phyloP scores from a whole-genome alignment of 2,329 filamentous ascomycete genomes.

The Claviceps fusiformis region DNA sequence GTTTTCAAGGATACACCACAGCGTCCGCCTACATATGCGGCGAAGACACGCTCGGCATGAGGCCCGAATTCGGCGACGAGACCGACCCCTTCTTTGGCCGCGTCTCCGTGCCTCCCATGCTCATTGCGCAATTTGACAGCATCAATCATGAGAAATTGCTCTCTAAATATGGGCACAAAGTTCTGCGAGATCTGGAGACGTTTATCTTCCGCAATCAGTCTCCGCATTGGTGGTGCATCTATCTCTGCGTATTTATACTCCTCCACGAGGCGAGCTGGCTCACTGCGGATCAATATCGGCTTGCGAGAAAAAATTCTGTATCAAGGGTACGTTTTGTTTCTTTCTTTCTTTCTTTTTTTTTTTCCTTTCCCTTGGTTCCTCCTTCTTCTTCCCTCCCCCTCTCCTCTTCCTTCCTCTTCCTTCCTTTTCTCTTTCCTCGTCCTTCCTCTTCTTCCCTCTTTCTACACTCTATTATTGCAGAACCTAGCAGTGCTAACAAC shows the following conservation, averaged over 20 bases:
- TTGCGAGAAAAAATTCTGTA: conserved; percentile 16
- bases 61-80: conserved; percentile 17
- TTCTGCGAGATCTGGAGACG: conserved; percentile 23
- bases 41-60: conserved; percentile 26
- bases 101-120: conserved; percentile 29
- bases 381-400: not conserved
- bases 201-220: conserved; percentile 21
- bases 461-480: not conserved
- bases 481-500: not conserved
- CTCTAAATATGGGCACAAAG: conserved; percentile 16
- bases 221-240: conserved; percentile 20
- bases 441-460: not conserved
- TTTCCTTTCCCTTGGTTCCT: not conserved
- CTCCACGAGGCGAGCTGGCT: conserved; percentile 27
- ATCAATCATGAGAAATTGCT: conserved; percentile 25
- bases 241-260: conserved; percentile 27
- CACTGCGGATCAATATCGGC: conserved; percentile 27
- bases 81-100: conserved; percentile 24
- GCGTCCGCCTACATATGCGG: conserved; percentile 30
- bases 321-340: not conserved
- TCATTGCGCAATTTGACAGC: conserved; percentile 31
- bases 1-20: conserved; percentile 26
- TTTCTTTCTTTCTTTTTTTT: not conserved
- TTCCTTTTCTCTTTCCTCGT: not conserved
- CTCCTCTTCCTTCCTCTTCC: not conserved